Evolutionary conservation across 192 early-diverging fungal genomes (phyloP), one percentile per base, ranked within the genome.

Genomic region (Coemansia sp.): DNA sequence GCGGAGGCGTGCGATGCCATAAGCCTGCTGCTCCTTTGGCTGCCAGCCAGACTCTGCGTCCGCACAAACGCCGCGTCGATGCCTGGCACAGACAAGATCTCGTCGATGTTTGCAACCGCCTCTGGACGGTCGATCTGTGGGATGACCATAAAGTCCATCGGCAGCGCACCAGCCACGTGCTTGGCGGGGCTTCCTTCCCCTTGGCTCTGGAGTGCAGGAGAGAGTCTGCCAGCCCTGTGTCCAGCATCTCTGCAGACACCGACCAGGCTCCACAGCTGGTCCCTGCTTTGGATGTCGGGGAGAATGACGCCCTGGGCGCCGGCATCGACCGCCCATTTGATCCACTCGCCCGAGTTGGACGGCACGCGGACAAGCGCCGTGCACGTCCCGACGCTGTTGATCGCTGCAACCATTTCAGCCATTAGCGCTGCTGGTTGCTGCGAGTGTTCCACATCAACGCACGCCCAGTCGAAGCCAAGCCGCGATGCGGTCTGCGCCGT

Each of bases 401-500:
- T 63, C 0, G 79, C 74, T 12, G 67, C 74, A 4, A 82, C 65
- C 79, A 77, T 77, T 7, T 69, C 79, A 7, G 79, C 67, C 71
- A 81, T 70, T 15, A 65, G 39, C 29, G 29, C 69, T 20, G 79
- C 71, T 7, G 67, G 46, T 26, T 70, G 71, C 34, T 58, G 67
- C 35, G 55, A 63, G 61, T 66, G 49, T 39, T 72, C 74, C 67
- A 74, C 56, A 45, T 73, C 79, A 21, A 82, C 57, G 28, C 62
- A 67, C 21, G 79, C 79, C 74, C 74, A 82, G 59, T 77, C 79
- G 23, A 67, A 82, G 8, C 79, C 79, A 26, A 77, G 64, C 1
- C 71, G 51, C 28, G 79, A 62, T 0, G 71, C 71, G 0, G 70
- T 16, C 13, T 52, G 63, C 15, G 79, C 79, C 7, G 71, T 64